Conservation (phyloP, 2,329 filamentous ascomycete species). For the Leptographium galeiforme region DNA sequence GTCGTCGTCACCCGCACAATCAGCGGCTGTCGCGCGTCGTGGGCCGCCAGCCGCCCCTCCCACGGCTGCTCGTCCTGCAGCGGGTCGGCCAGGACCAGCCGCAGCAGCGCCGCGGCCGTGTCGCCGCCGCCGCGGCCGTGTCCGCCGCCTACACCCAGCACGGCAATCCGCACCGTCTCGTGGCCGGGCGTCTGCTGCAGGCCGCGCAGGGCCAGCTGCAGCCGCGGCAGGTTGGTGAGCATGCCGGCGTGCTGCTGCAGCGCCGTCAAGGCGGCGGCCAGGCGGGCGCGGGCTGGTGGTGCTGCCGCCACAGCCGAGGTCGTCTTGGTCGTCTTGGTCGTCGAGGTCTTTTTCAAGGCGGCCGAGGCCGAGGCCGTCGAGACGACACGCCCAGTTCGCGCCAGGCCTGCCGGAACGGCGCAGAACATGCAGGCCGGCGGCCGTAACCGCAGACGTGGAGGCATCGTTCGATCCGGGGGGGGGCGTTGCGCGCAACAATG, state of each 20-base stretch:
- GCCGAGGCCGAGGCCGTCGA: slow-evolving; percentile 12
- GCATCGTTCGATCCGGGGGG: slow-evolving; percentile 12
- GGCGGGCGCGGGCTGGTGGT: slow-evolving; percentile 22
- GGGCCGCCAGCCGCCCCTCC: slow-evolving; percentile 47
- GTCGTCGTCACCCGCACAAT: slow-evolving; percentile 41
- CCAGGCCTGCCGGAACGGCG: slow-evolving; percentile 10
- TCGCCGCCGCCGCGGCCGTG: slow-evolving; percentile 23
- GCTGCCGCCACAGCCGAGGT: slow-evolving; percentile 22
- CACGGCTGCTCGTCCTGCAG: slow-evolving; percentile 48
- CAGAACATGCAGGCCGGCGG: slow-evolving; percentile 19
- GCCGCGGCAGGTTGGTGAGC: slow-evolving; percentile 52
- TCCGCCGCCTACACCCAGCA: slow-evolving; percentile 33
- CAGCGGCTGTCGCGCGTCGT: slow-evolving; percentile 41
- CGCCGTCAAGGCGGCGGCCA: slow-evolving; percentile 44
- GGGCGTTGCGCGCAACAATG: too few species aligned
- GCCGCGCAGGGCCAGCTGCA: slow-evolving; percentile 59
- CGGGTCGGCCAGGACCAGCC: slow-evolving; percentile 58
- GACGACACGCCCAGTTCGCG: slow-evolving; percentile 10
- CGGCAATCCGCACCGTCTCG: slow-evolving; percentile 45
- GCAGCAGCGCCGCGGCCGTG: slow-evolving; percentile 51
- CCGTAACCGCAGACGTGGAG: slow-evolving; percentile 16
- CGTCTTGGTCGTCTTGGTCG: too few species aligned
- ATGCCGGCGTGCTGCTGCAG: slow-evolving; percentile 48
- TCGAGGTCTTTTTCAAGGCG: background rate
- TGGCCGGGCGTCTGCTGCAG: slow-evolving; percentile 41